phyloP scores from a whole-genome alignment of 2,329 filamentous ascomycete genomes.

The Cercospora zeae-maydis region DNA sequence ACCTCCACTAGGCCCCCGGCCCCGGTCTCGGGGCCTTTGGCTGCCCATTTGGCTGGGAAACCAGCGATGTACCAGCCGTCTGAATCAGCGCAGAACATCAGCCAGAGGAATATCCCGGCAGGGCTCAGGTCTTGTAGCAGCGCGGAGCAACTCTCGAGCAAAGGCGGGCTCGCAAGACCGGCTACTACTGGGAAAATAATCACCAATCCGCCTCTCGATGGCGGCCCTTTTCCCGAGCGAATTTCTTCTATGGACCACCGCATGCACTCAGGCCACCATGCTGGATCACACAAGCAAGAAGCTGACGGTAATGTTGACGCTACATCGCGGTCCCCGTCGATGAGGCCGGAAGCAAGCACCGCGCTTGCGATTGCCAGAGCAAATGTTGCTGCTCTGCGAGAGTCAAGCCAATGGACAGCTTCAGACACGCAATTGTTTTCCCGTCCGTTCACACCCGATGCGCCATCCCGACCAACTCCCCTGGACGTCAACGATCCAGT shows the following conservation, averaged over 20 bases:
- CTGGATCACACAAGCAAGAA: not conserved
- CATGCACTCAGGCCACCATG: not conserved
- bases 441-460: slow-evolving; percentile 13
- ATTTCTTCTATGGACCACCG: not conserved
- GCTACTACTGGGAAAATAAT: not conserved
- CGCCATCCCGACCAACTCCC: slow-evolving; percentile 7
- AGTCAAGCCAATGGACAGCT: slow-evolving; percentile 11
- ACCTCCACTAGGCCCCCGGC: not conserved
- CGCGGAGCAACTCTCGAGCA: not conserved
- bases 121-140: not conserved
- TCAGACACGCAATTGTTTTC: slow-evolving; percentile 9
- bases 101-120: not conserved
- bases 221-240: not conserved
- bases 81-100: not conserved
- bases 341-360: slow-evolving; percentile 2
- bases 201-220: not conserved
- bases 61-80: not conserved
- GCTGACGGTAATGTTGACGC: not conserved
- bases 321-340: not conserved
- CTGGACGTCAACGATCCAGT: slow-evolving; percentile 14
- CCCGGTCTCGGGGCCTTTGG: not conserved
- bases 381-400: slow-evolving; percentile 23
- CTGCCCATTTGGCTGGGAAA: not conserved
- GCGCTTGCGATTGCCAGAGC: slow-evolving; percentile 24
- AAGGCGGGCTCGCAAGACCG: not conserved